phyloP scores from a whole-genome alignment of 805 yeast genomes.

The Candida chilensis region DNA sequence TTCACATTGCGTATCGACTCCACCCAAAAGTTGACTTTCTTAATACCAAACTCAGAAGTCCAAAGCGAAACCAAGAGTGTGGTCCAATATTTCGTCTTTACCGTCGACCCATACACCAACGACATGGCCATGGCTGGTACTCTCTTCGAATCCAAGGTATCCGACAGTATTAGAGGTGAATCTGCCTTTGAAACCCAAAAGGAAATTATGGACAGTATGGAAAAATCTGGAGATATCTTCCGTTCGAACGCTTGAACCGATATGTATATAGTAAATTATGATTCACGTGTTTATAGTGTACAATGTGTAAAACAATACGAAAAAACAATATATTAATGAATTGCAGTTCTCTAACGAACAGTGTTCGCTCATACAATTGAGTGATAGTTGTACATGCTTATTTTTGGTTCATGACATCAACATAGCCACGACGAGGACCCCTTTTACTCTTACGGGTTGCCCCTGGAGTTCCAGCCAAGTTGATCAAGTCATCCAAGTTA shows the following conservation, averaged over 20 bases:
- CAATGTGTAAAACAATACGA: not conserved
- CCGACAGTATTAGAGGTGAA: not conserved
- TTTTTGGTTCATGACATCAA: slow-evolving; percentile 44
- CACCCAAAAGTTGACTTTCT: slow-evolving; percentile 39
- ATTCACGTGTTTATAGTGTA: slow-evolving; percentile 5
- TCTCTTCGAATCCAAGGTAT: slow-evolving; percentile 46
- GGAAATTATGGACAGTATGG: not conserved
- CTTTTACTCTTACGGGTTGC: slow-evolving; percentile 20
- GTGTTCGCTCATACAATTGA: not conserved
- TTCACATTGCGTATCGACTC: slow-evolving; percentile 57
- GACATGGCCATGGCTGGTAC: slow-evolving; percentile 55
- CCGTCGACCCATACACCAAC: slow-evolving; percentile 52
- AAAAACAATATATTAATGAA: not conserved
- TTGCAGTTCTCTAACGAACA: not conserved
- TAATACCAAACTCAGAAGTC: slow-evolving; percentile 22
- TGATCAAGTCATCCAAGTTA: slow-evolving; percentile 4
- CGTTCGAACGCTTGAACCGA: slow-evolving; percentile 11
- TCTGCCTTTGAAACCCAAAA: no score
- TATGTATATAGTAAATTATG: slow-evolving; percentile 12
- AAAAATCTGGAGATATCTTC: not conserved
- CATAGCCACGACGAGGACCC: slow-evolving; percentile 51
- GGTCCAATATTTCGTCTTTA: slow-evolving; percentile 51
- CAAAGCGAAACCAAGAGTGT: slow-evolving; percentile 40
- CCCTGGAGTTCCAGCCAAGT: slow-evolving; percentile 8
- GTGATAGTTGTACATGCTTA: not conserved